These are phyloP conservation scores for Claviceps maximensis DNA, from an alignment of 2,329 filamentous ascomycete genomes.

Conservation along the genomic window DNA sequence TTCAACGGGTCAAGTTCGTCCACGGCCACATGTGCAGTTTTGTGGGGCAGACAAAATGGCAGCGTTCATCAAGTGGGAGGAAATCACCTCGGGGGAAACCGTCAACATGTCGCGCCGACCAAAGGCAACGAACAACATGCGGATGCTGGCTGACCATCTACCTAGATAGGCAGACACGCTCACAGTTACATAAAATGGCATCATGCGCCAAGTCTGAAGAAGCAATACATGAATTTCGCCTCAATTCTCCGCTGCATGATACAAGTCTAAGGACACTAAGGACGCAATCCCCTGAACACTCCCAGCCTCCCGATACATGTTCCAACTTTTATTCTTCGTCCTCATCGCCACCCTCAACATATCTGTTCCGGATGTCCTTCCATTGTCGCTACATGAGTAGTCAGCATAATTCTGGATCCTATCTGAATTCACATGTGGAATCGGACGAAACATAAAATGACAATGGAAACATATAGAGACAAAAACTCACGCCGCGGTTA, in stretches of 20 bases:
- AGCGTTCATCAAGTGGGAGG: background rate
- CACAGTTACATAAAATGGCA: background rate
- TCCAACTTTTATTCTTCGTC: conserved; percentile 34
- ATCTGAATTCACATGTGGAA: background rate
- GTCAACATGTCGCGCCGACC: background rate
- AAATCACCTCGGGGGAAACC: background rate
- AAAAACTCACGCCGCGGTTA: conserved; percentile 73
- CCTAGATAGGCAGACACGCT: too few species aligned
- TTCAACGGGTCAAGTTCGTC: background rate
- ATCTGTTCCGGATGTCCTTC: conserved; percentile 95
- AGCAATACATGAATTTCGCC: conserved; percentile 2
- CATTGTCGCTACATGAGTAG: conserved; percentile 67
- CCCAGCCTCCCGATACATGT: background rate
- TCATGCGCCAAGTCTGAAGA: background rate
- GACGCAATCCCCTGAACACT: conserved; percentile 9
- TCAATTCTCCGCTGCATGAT: conserved; percentile 20
- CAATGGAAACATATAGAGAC: background rate
- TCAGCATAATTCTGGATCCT: conserved; percentile 14
- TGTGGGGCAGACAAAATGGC: background rate
- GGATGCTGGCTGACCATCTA: background rate
- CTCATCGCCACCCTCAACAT: conserved; percentile 58
- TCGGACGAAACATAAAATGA: background rate
- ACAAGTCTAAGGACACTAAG: conserved; percentile 17
- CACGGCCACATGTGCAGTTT: background rate
- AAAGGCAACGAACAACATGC: background rate